Evolutionary conservation across 176 grass and related monocot genomes (phyloP).

Genomic region (Oryza meyeriana): DNA sequence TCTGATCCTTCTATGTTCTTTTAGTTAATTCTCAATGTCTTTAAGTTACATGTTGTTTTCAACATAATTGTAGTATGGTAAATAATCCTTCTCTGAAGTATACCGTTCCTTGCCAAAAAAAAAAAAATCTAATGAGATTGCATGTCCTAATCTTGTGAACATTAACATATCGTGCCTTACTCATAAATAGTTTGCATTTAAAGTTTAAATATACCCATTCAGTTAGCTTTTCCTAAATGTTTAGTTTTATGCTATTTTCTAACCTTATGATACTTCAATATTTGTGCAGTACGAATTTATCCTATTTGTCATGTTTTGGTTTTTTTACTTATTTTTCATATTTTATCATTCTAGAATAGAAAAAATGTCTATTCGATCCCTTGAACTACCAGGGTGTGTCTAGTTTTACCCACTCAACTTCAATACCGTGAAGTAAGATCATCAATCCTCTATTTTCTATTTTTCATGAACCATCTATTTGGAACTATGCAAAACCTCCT

Average conservation of each 20-base stretch:
- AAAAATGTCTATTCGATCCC: not conserved
- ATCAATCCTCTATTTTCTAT: no score
- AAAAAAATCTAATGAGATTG: not conserved
- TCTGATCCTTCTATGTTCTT: constrained; percentile 22
- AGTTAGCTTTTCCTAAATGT: not conserved
- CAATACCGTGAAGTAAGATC: no score
- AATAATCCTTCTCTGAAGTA: not conserved
- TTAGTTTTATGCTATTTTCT: not conserved
- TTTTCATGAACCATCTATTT: no score
- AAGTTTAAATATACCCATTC: not conserved
- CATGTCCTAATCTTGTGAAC: not conserved
- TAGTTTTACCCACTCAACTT: not conserved
- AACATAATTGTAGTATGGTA: not conserved
- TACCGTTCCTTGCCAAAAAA: not conserved
- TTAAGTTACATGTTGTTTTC: not conserved
- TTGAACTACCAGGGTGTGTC: not conserved
- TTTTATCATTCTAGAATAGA: not conserved
- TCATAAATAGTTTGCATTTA: not conserved
- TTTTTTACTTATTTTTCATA: not conserved
- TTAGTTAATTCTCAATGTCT: constrained; percentile 5
- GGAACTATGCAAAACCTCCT: no score
- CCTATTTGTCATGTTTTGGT: not conserved
- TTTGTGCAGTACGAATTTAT: not conserved
- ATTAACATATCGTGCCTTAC: not conserved
- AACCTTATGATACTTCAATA: not conserved